These are phyloP conservation scores for Talaromyces sp. DNA, from an alignment of 2,329 filamentous ascomycete genomes.

Conservation along the genomic window DNA sequence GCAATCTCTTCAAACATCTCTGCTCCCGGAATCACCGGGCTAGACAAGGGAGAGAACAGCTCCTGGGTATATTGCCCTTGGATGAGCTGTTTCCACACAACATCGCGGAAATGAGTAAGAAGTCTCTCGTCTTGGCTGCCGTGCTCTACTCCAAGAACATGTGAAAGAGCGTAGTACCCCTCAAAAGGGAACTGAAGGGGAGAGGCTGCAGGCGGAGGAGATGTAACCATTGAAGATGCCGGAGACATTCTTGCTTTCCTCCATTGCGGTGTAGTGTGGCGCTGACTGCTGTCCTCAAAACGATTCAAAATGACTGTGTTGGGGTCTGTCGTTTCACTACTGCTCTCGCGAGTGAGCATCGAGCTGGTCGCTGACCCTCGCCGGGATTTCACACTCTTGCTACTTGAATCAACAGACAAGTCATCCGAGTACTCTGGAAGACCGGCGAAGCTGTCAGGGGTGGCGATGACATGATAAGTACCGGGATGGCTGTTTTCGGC, in stretches of 20 bases:
- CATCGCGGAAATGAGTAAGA: slow-evolving; percentile 35
- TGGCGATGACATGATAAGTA: slow-evolving; percentile 52
- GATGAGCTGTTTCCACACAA: slow-evolving; percentile 38
- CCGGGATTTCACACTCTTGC: slow-evolving; percentile 16
- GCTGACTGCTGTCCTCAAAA: slow-evolving; percentile 44
- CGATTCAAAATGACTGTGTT: slow-evolving; percentile 47
- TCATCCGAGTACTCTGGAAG: slow-evolving; percentile 47
- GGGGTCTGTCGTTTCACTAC: slow-evolving; percentile 31
- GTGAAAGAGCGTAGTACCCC: slow-evolving; percentile 15
- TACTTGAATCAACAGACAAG: slow-evolving; percentile 21
- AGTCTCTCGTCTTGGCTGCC: slow-evolving; percentile 27
- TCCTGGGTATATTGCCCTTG: slow-evolving; percentile 19
- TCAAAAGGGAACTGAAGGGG: slow-evolving; percentile 20
- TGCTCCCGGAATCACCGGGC: slow-evolving; percentile 24
- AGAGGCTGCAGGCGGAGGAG: slow-evolving; percentile 20
- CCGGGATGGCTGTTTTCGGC: slow-evolving; percentile 48
- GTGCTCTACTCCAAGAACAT: slow-evolving; percentile 14
- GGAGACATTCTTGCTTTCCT: slow-evolving; percentile 28
- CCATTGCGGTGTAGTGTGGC: slow-evolving; percentile 24
- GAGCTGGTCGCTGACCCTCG: slow-evolving; percentile 23
- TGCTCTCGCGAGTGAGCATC: slow-evolving; percentile 19
- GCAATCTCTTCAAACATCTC: slow-evolving; percentile 45
- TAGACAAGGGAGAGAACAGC: slow-evolving; percentile 15
- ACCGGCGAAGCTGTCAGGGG: slow-evolving; percentile 49
- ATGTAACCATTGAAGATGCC: slow-evolving; percentile 29